phyloP scores from a whole-genome alignment of 352 stramenopile genomes.

The Phytophthora crassamura region DNA sequence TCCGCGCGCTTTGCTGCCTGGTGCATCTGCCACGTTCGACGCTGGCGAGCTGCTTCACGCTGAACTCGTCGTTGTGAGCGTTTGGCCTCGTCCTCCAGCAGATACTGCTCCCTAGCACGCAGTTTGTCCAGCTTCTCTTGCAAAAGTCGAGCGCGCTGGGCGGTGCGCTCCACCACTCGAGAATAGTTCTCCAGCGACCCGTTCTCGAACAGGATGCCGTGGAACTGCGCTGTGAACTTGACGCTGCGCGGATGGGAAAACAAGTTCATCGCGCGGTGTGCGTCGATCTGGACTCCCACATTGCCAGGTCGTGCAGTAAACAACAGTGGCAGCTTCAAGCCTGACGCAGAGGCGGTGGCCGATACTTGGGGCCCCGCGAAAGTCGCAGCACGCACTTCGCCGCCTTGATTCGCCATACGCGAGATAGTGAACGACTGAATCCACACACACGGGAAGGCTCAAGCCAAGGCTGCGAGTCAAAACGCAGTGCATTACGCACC shows the following conservation, averaged over 20 bases:
- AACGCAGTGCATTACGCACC: constrained; percentile 14
- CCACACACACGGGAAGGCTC: not conserved
- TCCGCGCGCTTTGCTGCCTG: constrained; percentile 57
- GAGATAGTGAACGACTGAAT: constrained; percentile 4
- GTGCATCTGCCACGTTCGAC: constrained; percentile 52
- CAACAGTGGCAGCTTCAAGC: constrained; percentile 55
- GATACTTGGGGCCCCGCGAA: constrained; percentile 14
- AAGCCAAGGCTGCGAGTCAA: constrained; percentile 11
- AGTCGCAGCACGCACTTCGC: constrained; percentile 17
- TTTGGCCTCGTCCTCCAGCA: constrained; percentile 48
- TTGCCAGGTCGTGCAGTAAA: constrained; percentile 68
- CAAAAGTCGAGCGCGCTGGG: constrained; percentile 47
- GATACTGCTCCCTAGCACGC: constrained; percentile 47
- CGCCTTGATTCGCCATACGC: constrained; percentile 29
- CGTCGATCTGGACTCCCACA: constrained; percentile 80
- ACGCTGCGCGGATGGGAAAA: constrained; percentile 62
- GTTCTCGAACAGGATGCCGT: constrained; percentile 69
- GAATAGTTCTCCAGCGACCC: constrained; percentile 75
- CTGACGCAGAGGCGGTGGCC: not conserved
- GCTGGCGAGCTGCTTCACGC: constrained; percentile 51
- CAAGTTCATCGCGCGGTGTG: constrained; percentile 65
- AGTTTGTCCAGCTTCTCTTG: constrained; percentile 60
- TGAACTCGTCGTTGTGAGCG: constrained; percentile 47
- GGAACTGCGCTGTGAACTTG: constrained; percentile 77
- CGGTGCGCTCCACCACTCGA: constrained; percentile 65